phyloP scores from a whole-genome alignment of 371 early-diverging fungal genomes.

The Parasitella parasitica region DNA sequence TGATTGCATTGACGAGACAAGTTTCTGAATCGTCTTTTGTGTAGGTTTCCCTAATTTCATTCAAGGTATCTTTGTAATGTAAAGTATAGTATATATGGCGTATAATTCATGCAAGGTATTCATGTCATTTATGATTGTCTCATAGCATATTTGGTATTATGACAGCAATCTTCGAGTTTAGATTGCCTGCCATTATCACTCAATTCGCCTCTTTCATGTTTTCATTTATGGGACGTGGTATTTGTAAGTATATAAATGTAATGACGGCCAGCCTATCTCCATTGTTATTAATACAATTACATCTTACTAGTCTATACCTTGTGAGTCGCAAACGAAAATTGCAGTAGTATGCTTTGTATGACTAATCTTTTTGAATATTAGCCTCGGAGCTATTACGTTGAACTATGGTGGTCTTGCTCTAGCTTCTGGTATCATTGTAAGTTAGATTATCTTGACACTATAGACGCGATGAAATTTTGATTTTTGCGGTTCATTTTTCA shows the following conservation, averaged over 20 bases:
- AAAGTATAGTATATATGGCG: neutral
- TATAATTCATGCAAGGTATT: neutral
- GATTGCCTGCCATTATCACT: constrained; percentile 28
- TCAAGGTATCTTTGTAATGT: constrained; percentile 46
- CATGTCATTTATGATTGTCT: neutral
- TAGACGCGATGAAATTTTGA: neutral
- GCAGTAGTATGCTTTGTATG: neutral
- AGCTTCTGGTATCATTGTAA: constrained; percentile 30
- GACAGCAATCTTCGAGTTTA: constrained; percentile 40
- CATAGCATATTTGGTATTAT: constrained; percentile 39
- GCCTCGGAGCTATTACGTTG: constrained; percentile 24
- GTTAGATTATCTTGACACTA: neutral
- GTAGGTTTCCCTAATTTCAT: constrained; percentile 47
- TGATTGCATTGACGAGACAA: neutral
- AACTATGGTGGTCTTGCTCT: constrained; percentile 19
- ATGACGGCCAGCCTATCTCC: neutral
- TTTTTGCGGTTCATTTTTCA: neutral
- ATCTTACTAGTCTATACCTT: constrained; percentile 7
- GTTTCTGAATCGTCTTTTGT: neutral
- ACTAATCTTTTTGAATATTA: neutral
- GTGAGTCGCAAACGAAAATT: neutral
- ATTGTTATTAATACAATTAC: neutral
- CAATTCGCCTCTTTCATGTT: constrained; percentile 36
- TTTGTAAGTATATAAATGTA: constrained; percentile 16
- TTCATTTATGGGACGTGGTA: constrained; percentile 29